phyloP scores from a whole-genome alignment of 148 eudicot species.

The Arbutus unedo region DNA sequence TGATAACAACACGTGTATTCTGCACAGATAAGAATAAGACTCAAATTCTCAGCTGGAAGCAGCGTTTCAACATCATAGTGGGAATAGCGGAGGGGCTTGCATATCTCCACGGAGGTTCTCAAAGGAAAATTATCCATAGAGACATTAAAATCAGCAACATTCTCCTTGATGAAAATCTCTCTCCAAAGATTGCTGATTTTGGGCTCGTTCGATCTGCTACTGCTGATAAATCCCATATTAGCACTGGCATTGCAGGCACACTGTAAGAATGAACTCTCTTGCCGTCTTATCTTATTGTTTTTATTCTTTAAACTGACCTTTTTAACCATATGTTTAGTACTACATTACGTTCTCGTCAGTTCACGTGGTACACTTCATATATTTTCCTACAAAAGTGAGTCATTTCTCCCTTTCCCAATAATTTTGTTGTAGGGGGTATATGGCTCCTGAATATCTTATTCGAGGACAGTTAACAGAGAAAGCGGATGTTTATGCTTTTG shows the following conservation, averaged over 20 bases:
- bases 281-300: neutral
- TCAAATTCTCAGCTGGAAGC: constrained; percentile 15
- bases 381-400: neutral
- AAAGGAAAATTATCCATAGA: constrained; percentile 27
- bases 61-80: constrained; percentile 19
- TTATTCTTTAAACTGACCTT: neutral
- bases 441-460: constrained; percentile 21
- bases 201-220: constrained; percentile 23
- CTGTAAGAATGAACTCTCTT: constrained; percentile 11
- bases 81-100: constrained; percentile 31
- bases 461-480: constrained; percentile 19
- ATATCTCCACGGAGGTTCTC: constrained; percentile 15
- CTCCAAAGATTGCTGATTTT: constrained; percentile 27
- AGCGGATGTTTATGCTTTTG: constrained; percentile 18
- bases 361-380: neutral
- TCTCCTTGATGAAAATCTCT: constrained; percentile 21
- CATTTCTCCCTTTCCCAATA: neutral
- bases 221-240: constrained; percentile 18
- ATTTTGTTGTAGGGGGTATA: constrained; percentile 13
- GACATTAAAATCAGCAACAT: constrained; percentile 26
- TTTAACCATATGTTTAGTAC: neutral
- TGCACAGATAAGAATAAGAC: constrained; percentile 7
- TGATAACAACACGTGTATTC: neutral
- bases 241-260: constrained; percentile 24
- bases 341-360: neutral